Conservation (phyloP, 2,329 filamentous ascomycete genomes). For the Venturia pyrina region DNA sequence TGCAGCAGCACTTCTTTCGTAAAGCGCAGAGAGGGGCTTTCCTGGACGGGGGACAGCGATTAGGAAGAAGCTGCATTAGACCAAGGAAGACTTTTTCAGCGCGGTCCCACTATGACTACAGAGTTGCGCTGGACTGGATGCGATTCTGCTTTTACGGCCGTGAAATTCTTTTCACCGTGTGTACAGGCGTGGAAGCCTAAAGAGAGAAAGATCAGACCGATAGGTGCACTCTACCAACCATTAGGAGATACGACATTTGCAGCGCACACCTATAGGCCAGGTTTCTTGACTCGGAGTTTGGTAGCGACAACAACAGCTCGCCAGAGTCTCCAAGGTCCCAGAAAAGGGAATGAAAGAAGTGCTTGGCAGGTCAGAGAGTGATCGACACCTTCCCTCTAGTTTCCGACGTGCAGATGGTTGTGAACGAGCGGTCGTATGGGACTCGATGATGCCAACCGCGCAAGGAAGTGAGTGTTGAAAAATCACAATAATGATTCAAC, state of each 20-base stretch:
- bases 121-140: not conserved
- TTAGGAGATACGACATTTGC: not conserved
- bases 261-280: not conserved
- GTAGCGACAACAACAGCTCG: not conserved
- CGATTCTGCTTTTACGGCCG: not conserved
- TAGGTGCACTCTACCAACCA: not conserved
- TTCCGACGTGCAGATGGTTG: not conserved
- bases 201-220: not conserved
- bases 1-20: not conserved
- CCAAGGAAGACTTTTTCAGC: not conserved
- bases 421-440: not conserved
- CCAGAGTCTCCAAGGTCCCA: not conserved
- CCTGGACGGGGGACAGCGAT: not conserved
- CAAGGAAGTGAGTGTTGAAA: not conserved
- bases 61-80: not conserved
- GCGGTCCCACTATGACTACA: not conserved
- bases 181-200: not conserved
- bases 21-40: not conserved
- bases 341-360: not conserved
- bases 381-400: not conserved
- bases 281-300: not conserved
- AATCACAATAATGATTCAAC: not conserved
- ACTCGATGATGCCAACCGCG: not conserved
- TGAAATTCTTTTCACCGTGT: not conserved
- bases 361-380: not conserved